phyloP scores from a whole-genome alignment of 2,329 filamentous ascomycete species.

The Colletotrichum tabaci region DNA sequence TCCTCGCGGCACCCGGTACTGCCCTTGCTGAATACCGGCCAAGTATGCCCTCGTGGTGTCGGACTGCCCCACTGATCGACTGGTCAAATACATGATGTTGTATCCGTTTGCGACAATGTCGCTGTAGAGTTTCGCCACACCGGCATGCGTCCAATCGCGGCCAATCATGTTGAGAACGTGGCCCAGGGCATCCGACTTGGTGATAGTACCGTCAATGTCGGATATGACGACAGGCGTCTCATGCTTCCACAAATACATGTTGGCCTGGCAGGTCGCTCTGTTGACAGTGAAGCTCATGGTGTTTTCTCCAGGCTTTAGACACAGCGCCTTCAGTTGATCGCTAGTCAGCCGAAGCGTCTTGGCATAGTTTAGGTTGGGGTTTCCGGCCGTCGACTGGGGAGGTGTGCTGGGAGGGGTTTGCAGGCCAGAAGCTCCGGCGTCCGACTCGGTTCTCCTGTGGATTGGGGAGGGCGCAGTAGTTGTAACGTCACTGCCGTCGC shows the following conservation, averaged over 20 bases:
- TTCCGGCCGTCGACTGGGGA: slow-evolving; percentile 74
- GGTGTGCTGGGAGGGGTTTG: slow-evolving; percentile 80
- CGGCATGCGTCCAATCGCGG: slow-evolving; percentile 96
- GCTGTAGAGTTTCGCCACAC: slow-evolving; percentile 96
- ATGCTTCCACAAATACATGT: slow-evolving; percentile 94
- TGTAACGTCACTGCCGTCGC: slow-evolving; percentile 81
- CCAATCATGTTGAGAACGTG: slow-evolving; percentile 98
- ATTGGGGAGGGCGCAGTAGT: slow-evolving; percentile 60
- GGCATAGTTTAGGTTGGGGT: slow-evolving; percentile 90
- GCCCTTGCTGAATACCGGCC: slow-evolving; percentile 89
- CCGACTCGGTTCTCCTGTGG: slow-evolving; percentile 78
- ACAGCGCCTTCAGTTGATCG: slow-evolving; percentile 90
- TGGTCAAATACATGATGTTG: slow-evolving; percentile 98
- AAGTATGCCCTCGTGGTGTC: slow-evolving; percentile 93
- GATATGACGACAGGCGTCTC: slow-evolving; percentile 96
- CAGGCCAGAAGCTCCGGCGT: slow-evolving; percentile 67
- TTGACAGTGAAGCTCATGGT: slow-evolving; percentile 97
- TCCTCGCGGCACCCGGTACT: slow-evolving; percentile 87
- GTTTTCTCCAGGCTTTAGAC: slow-evolving; percentile 89
- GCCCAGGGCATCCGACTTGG: slow-evolving; percentile 94
- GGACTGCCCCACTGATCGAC: slow-evolving; percentile 91
- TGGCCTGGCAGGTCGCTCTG: slow-evolving; percentile 89
- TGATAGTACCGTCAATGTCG: slow-evolving; percentile 98
- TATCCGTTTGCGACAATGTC: slow-evolving; percentile 97
- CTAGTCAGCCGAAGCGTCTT: slow-evolving; percentile 96